Base-by-base conservation (phyloP, 2,329 filamentous ascomycete species). In the Nothopassalora personata region DNA sequence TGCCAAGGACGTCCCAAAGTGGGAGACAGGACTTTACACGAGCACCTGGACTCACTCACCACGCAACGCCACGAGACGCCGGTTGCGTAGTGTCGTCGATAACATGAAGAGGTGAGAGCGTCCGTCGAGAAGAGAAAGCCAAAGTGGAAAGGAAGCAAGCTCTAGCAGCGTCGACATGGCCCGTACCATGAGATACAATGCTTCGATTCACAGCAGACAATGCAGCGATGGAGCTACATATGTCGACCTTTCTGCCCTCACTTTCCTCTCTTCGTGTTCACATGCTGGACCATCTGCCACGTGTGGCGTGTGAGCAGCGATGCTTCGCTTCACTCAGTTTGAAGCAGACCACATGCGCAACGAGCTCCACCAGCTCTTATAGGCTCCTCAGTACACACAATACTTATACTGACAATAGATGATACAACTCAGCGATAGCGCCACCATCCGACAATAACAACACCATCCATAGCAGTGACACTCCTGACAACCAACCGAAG, bases 41-140 rank as follows among this genome's bases (percentile, higher is more conserved):
- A 23, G 23, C 23, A 23, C 3, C 23, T 23, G 23, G 23, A 23
- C 23, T 23, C 23, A 23, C 23, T 23, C 23, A 23, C 3, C 1
- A 23, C 23, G 23, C 23, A 23, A 3, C 23, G 23, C 23, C 23
- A 23, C 23, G 23, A 23, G 23, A 23, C 23, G 23, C 23, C 23
- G 3, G 23, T 23, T 23, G 23, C 23, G 23, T 23, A 23, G 23
- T 23, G 23, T 23, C 23, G 23, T 23, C 3, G 23, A 23, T 23
- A 23, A 23, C 23, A 23, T 23, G 23, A 23, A 23, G 23, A 23
- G 23, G 78, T 92, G 19, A 77, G 72, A 74, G 89, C 88, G 60
- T 93, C 93, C 77, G 86, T 89, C 18, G 88, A 91, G 79, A 90
- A 65, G 60, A 58, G 66, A 47, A 65, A 65, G 62, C 67, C 67